Evolutionary conservation across 768 basidiomycete genomes (phyloP), one percentile per base, ranked within the genome.

Genomic region (Hericium alpestre): DNA sequence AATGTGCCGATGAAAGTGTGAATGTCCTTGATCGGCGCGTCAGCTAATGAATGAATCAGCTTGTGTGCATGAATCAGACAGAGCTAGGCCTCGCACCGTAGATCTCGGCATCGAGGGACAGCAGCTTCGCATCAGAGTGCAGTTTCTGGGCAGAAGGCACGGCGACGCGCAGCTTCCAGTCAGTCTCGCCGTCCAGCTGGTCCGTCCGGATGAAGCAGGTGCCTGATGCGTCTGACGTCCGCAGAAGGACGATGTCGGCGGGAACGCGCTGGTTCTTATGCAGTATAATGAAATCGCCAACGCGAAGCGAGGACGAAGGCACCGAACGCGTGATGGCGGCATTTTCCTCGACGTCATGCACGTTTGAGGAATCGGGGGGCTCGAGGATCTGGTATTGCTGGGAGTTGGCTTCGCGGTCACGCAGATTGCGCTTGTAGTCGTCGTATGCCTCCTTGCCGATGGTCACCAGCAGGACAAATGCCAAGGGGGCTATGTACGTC

Each of bases 371-470:
- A 47, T 41, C 63, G 61, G 72, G 65, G 16, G 76, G 74, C 4
- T 86, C 81, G n/a, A 97, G 77, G 55, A 90, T 78, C 56, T 89
- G 80, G 69, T 97, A 98, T 62, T 85, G 86, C 58, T 90, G 86
- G 0, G 93, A 96, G 67, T 99, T 99, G 56, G 96, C 93, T 70
- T 97, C 93, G 43, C 83, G 79, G 71, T 98, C 96, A 51, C 96
- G 85, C 9, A 86, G 80, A 65, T 94, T 79, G 23, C 95, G 90
- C 65, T 92, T 88, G 76, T 96, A 97, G 73, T 99, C 95, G 68
- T 99, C 96, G 66, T 93, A 95, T 2, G 96, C 96, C 71, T 99
- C 96, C 70, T 99, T 99, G 20, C 95, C 95, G 82, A 98, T 94
- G 2, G 96, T 98, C 5, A 99, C 90, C 59, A 74, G 81, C 1